A percentile compares a stretch with the other conserved stretches of the same genome.
These are phyloP conservation scores for Agarophyton chilense DNA, from an alignment of 23 red algal genomes.

Conservation along the genomic window DNA sequence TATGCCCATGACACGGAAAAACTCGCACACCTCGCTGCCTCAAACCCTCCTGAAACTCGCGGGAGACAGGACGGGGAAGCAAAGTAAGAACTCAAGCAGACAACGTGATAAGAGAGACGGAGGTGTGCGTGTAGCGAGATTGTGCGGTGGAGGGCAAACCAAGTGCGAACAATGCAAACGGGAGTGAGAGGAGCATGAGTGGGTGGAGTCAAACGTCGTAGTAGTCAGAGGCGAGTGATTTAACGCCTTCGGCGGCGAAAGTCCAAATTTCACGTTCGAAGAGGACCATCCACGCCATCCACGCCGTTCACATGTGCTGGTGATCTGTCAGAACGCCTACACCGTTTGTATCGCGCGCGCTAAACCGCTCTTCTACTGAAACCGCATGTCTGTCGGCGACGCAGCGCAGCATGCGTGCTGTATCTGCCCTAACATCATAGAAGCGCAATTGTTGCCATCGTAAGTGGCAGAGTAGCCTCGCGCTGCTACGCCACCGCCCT, in stretches of 20 bases:
- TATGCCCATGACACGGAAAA: conserved; percentile 3
- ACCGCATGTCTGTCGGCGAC: not conserved
- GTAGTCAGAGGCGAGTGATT: no score
- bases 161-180: not conserved
- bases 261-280: no score
- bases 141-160: not conserved
- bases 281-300: no score
- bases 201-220: not conserved
- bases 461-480: conserved; percentile 1
- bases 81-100: not conserved
- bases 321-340: no score
- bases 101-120: not conserved
- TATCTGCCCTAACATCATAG: conserved; percentile 5
- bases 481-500: conserved; percentile 27
- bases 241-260: no score
- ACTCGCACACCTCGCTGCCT: not conserved
- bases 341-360: no score
- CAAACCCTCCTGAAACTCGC: not conserved
- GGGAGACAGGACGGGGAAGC: not conserved
- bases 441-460: not conserved
- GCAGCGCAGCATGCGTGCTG: not conserved
- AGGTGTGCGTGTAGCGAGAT: not conserved
- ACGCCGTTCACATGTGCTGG: no score
- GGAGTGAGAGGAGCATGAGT: not conserved
- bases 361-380: no score